These are phyloP conservation scores for Ceratobasidium sp. DNA, from an alignment of 1,284 basidiomycete species.

Conservation along the genomic window DNA sequence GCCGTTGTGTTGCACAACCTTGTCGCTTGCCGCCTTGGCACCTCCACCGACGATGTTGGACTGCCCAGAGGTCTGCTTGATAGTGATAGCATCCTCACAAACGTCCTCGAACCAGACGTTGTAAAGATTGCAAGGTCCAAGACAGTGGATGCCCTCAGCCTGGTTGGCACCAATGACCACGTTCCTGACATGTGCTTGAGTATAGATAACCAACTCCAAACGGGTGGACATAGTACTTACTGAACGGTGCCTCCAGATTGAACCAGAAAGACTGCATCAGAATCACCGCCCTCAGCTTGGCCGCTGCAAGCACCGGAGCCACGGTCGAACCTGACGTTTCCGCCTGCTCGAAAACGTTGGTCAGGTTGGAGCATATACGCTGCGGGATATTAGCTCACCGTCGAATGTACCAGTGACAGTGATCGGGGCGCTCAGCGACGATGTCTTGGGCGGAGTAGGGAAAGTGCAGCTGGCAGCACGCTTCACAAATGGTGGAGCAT, in stretches of 20 bases:
- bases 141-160: conserved; percentile 55
- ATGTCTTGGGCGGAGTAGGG: conserved; percentile 41
- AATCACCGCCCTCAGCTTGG: conserved; percentile 45
- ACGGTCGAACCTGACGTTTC: conserved; percentile 40
- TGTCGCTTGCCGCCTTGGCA: conserved; percentile 40
- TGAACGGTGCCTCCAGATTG: conserved; percentile 58
- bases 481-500: conserved; percentile 36
- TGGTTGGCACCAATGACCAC: conserved; percentile 62
- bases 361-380: not conserved
- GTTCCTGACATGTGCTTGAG: conserved; percentile 51
- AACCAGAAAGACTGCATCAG: conserved; percentile 46
- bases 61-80: conserved; percentile 32
- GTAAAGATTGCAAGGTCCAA: too few relatives aligned
- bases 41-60: conserved; percentile 16
- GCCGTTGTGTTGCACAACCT: conserved; percentile 47
- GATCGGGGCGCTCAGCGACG: conserved; percentile 33
- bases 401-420: conserved; percentile 40
- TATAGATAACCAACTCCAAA: not conserved
- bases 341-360: conserved; percentile 6
- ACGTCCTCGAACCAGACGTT: not conserved
- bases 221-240: conserved; percentile 5
- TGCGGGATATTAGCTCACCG: not conserved
- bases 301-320: conserved; percentile 45
- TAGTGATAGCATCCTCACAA: conserved; percentile 49
- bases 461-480: conserved; percentile 43